Percentiles rank a stretch among this genome's conserved stretches.
These are phyloP conservation scores for Cladosporium sp. DNA, from an alignment of 2,329 filamentous ascomycete genomes.

Conservation along the genomic window DNA sequence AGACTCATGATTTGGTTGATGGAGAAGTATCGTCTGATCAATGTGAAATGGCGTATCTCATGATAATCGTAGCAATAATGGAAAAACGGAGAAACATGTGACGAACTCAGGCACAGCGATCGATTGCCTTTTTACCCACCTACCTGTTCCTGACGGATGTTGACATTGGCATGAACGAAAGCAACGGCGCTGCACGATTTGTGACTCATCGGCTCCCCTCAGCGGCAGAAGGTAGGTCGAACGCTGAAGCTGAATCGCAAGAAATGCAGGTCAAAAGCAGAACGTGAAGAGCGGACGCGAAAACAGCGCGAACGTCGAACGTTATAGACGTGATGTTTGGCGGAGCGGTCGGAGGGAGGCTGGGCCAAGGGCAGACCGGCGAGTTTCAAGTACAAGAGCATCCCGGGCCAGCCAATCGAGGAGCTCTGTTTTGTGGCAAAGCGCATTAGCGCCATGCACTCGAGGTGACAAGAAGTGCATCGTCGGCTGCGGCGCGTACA, in stretches of 20 bases:
- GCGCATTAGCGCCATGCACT: conserved; percentile 3
- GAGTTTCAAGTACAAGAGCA: conserved; percentile 3
- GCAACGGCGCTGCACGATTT: conserved; percentile 19
- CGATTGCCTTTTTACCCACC: conserved; percentile 10
- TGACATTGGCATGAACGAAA: conserved; percentile 14
- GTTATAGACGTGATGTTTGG: conserved; percentile 28
- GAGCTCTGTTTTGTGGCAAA: not conserved
- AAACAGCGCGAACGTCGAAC: conserved; percentile 29
- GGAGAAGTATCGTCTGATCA: not conserved
- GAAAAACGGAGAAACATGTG: conserved; percentile 8
- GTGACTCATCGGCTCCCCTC: conserved; percentile 20
- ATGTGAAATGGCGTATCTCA: not conserved
- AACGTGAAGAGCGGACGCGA: conserved; percentile 23
- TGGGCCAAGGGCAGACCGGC: conserved; percentile 2
- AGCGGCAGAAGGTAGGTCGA: conserved; percentile 13
- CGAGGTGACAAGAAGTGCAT: not conserved
- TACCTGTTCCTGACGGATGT: conserved; percentile 16
- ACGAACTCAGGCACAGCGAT: not conserved
- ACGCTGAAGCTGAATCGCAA: conserved; percentile 13
- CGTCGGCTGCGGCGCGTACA: conserved; percentile 7
- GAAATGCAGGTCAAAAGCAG: conserved; percentile 15
- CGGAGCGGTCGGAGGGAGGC: conserved; percentile 15
- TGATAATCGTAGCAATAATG: not conserved
- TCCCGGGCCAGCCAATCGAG: not conserved
- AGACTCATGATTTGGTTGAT: conserved; percentile 19